Evolutionary conservation across 768 basidiomycete species (phyloP), one percentile per base, ranked within the genome.

Genomic region (Tremella fuciformis): DNA sequence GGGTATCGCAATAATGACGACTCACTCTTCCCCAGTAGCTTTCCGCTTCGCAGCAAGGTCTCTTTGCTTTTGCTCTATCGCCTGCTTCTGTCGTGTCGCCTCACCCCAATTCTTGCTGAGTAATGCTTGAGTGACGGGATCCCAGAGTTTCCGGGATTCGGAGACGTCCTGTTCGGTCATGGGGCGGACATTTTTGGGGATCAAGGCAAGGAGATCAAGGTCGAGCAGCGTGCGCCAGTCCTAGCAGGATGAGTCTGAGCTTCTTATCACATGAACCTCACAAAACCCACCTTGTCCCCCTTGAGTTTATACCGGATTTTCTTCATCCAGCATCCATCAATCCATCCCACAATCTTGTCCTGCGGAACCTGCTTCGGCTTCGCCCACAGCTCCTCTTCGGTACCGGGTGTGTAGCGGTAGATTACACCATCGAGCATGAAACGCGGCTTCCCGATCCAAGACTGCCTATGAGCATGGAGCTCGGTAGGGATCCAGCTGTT

Each of bases 141-240:
- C 85, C 96, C 96, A 98, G 54, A 98, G 76, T 79, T 83, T 84
- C 58, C 91, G 80, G 61, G 91, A 93, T 80, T 98, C 96, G 55
- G 82, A 79, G 7, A 84, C 82, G 15, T 85, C 81, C 75, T 98
- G 96, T 74, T 83, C 83, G 65, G 85, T 83, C 52, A 98, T 66
- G 7, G 91, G 87, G 13, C 94, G 83, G 54, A 98, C 91, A 8
- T 72, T 70, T 82, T 97, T 98, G 11, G 91, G 92, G 15, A 94
- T 79, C 22, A 86, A 76, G 18, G 81, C 80, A 50, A 98, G 77
- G 29, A 81, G 79, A 9, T 85, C 83, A 44, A 97, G 77, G 74
- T 99, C 90, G 49, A 98, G 77, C 8, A 98, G 81, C 6, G 84
- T 83, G 47, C 79, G 71, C 76, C 84, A 87, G 50, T 87, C 88